These are phyloP conservation scores for Jimgerdemannia lactiflua DNA, from an alignment of 192 early-diverging fungal genomes.

Conservation along the genomic window DNA sequence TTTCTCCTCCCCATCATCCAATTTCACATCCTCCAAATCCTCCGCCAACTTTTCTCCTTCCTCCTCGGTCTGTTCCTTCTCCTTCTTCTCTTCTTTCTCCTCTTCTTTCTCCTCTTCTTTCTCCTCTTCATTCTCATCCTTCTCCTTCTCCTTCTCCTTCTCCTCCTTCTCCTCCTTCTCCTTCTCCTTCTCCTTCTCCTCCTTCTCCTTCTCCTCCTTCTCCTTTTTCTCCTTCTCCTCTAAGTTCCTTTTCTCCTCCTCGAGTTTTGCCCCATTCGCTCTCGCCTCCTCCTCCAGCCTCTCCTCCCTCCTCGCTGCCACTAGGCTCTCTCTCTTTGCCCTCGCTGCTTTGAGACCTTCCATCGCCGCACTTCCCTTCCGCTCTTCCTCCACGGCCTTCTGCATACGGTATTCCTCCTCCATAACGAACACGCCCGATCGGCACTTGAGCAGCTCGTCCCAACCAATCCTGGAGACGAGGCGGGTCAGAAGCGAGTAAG, in stretches of 20 bases:
- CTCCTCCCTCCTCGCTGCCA: neutral
- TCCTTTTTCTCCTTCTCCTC: conserved; percentile 19
- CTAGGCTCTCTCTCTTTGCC: neutral
- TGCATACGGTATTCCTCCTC: conserved; percentile 92
- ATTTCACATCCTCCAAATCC: conserved; percentile 36
- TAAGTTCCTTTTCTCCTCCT: neutral
- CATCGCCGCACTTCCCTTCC: conserved; percentile 27
- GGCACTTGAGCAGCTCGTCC: conserved; percentile 88
- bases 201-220: conserved; percentile 36
- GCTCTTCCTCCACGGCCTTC: conserved; percentile 72
- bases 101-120: conserved; percentile 24
- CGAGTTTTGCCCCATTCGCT: conserved; percentile 4
- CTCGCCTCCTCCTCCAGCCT: conserved; percentile 19
- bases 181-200: conserved; percentile 31
- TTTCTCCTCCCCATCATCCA: conserved; percentile 22
- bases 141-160: conserved; percentile 24
- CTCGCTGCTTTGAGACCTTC: conserved; percentile 13
- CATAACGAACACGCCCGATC: conserved; percentile 97
- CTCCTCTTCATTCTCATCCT: conserved; percentile 24
- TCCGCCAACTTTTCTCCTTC: conserved; percentile 14
- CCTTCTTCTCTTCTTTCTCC: conserved; percentile 17
- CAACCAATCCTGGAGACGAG: conserved; percentile 88
- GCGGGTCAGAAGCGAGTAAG: conserved; percentile 79
- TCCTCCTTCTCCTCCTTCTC: conserved; percentile 37
- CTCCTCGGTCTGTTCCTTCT: too few species aligned